These are phyloP conservation scores for Dendrocalamus latiflorus DNA, from an alignment of 202 grass and related monocot genomes.

Conservation along the genomic window DNA sequence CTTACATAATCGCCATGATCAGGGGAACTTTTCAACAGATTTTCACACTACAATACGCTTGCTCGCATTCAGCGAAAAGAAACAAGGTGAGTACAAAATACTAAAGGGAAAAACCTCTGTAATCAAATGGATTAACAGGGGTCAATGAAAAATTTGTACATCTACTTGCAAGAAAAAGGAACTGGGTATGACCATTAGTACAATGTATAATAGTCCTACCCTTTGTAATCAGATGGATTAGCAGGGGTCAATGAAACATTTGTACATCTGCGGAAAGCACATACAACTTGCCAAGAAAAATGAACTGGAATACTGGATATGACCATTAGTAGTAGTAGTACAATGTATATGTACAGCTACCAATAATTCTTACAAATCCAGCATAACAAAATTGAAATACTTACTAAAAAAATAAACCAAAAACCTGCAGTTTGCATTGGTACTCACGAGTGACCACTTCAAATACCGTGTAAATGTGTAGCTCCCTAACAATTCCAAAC, in stretches of 20 bases:
- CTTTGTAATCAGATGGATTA: background rate
- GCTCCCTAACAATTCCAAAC: background rate
- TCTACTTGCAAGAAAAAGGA: too few species aligned
- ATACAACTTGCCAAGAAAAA: background rate
- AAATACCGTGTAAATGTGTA: background rate
- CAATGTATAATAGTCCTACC: too few species aligned
- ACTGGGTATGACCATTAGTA: too few species aligned
- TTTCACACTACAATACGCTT: too few species aligned
- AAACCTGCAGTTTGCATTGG: background rate
- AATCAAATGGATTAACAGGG: too few species aligned
- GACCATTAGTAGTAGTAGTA: background rate
- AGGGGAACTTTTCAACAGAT: too few species aligned
- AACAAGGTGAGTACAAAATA: too few species aligned
- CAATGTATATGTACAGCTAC: conserved; percentile 8
- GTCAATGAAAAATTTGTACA: too few species aligned
- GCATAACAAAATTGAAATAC: background rate
- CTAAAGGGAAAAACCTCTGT: too few species aligned
- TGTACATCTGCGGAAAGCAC: background rate
- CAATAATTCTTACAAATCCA: background rate
- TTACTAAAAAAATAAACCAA: background rate
- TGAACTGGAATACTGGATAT: background rate
- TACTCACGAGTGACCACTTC: background rate
- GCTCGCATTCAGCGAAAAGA: too few species aligned
- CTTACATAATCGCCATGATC: too few species aligned
- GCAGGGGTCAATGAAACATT: background rate